A percentile compares a stretch with the other conserved stretches of the same genome.
Conservation (phyloP, 805 yeast genomes). For the Ogataea henricii region DNA sequence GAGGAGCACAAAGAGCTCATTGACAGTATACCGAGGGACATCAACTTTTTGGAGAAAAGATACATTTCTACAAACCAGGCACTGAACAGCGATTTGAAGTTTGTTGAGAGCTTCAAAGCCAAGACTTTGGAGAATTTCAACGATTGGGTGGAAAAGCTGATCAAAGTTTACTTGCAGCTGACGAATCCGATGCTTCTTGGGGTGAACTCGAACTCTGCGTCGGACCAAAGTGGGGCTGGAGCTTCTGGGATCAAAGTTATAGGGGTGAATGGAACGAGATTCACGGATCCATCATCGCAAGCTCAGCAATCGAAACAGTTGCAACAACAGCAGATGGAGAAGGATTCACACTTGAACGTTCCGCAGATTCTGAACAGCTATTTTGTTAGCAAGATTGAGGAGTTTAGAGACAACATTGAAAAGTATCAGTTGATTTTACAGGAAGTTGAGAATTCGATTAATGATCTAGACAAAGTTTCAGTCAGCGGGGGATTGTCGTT, state of each 20-base stretch:
- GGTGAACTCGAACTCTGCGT: slow-evolving; percentile 15
- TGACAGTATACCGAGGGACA: slow-evolving; percentile 72
- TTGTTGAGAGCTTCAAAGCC: slow-evolving; percentile 46
- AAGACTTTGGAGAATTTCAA: slow-evolving; percentile 39
- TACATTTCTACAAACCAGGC: slow-evolving; percentile 69
- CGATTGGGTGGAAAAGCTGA: slow-evolving; percentile 41
- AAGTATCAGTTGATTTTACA: slow-evolving; percentile 48
- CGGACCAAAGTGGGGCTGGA: slow-evolving; percentile 25
- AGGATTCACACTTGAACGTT: slow-evolving; percentile 45
- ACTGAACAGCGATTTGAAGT: slow-evolving; percentile 47
- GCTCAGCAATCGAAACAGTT: slow-evolving; percentile 24
- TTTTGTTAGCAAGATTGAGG: slow-evolving; percentile 48
- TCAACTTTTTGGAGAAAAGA: slow-evolving; percentile 60
- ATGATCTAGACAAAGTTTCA: slow-evolving; percentile 54
- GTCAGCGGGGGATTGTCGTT: slow-evolving; percentile 30
- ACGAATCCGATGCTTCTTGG: slow-evolving; percentile 37
- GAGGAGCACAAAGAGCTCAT: slow-evolving; percentile 65
- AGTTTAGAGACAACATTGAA: slow-evolving; percentile 47
- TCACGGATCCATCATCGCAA: slow-evolving; percentile 17
- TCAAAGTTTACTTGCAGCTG: slow-evolving; percentile 38
- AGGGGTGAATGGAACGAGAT: slow-evolving; percentile 36
- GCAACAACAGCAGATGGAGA: slow-evolving; percentile 40
- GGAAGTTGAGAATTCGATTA: slow-evolving; percentile 63
- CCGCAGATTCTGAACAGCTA: slow-evolving; percentile 52
- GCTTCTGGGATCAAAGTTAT: slow-evolving; percentile 28